Percentiles rank a stretch among this genome's conserved stretches.
phyloP scores from a whole-genome alignment of 2,329 filamentous ascomycete genomes.

The Scortechinia acanthostroma region DNA sequence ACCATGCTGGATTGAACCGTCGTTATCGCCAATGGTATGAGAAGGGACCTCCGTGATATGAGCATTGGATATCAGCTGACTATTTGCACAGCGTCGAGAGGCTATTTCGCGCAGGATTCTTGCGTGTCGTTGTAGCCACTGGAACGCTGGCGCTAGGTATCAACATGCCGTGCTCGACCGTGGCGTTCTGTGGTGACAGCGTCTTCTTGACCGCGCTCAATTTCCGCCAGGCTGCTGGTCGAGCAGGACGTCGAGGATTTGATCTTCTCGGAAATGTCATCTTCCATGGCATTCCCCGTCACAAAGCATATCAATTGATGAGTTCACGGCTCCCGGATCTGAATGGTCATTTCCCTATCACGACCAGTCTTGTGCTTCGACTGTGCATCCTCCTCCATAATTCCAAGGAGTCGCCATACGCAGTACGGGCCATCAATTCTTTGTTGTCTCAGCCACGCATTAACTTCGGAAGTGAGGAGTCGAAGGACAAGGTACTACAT shows the following conservation, averaged over 20 bases:
- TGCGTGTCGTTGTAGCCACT: slow-evolving; percentile 68
- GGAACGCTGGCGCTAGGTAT: slow-evolving; percentile 72
- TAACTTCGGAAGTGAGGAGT: slow-evolving; percentile 63
- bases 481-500: slow-evolving; percentile 65
- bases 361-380: slow-evolving; percentile 64
- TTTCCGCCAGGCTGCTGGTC: slow-evolving; percentile 70
- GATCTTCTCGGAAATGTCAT: slow-evolving; percentile 76
- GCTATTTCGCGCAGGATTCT: slow-evolving; percentile 65
- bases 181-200: slow-evolving; percentile 70
- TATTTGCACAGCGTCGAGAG: slow-evolving; percentile 40
- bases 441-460: slow-evolving; percentile 64
- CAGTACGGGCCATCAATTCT: slow-evolving; percentile 53
- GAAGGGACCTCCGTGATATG: slow-evolving; percentile 5
- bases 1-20: slow-evolving; percentile 75
- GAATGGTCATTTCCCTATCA: slow-evolving; percentile 72
- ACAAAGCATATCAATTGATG: slow-evolving; percentile 62
- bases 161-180: slow-evolving; percentile 79
- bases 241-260: slow-evolving; percentile 74
- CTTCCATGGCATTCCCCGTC: slow-evolving; percentile 57
- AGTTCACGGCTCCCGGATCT: slow-evolving; percentile 69
- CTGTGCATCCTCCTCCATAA: slow-evolving; percentile 61
- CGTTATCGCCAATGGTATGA: slow-evolving; percentile 62
- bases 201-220: slow-evolving; percentile 69
- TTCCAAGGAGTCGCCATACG: slow-evolving; percentile 55
- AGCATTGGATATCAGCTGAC: neutral